A percentile compares a stretch with the other conserved stretches of the same genome.
Evolutionary conservation across 306 rosid genomes (phyloP).

Genomic region (Nissolia schottii): DNA sequence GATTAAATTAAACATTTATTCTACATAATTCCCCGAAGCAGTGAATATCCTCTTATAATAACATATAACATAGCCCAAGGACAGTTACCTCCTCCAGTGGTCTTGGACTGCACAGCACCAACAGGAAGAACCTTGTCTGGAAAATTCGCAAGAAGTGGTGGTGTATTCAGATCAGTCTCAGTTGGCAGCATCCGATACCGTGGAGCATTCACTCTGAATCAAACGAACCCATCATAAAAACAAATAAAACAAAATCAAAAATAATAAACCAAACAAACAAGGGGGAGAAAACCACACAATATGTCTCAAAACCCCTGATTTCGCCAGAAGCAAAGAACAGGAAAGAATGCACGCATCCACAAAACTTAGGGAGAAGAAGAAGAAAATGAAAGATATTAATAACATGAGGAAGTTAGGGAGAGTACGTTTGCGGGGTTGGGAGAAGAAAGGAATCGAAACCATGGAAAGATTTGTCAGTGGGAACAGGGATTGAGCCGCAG

Average conservation of each 20-base stretch:
- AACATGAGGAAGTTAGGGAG: too few relatives aligned
- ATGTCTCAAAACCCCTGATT: neutral
- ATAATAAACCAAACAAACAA: neutral
- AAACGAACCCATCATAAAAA: neutral
- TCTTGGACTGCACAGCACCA: conserved; percentile 50
- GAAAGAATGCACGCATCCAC: too few relatives aligned
- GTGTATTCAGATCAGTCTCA: conserved; percentile 80
- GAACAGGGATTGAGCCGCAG: conserved; percentile 92
- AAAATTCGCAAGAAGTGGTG: conserved; percentile 58
- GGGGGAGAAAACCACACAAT: neutral
- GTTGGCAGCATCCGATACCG: conserved; percentile 92
- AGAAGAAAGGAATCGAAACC: conserved; percentile 69
- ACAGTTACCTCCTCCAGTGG: conserved; percentile 58
- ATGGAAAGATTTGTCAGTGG: conserved; percentile 84
- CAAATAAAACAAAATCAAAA: neutral
- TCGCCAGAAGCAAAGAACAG: neutral
- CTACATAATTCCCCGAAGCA: neutral
- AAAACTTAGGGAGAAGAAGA: too few relatives aligned
- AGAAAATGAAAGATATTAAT: too few relatives aligned
- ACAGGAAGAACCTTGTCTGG: conserved; percentile 64
- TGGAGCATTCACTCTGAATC: conserved; percentile 69
- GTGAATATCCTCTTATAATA: neutral
- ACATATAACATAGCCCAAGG: neutral
- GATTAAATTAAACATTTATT: too few relatives aligned
- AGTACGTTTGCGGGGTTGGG: conserved; percentile 63